Base-by-base conservation (phyloP, 1,284 basidiomycete species). In the Neolentinus lepideus region DNA sequence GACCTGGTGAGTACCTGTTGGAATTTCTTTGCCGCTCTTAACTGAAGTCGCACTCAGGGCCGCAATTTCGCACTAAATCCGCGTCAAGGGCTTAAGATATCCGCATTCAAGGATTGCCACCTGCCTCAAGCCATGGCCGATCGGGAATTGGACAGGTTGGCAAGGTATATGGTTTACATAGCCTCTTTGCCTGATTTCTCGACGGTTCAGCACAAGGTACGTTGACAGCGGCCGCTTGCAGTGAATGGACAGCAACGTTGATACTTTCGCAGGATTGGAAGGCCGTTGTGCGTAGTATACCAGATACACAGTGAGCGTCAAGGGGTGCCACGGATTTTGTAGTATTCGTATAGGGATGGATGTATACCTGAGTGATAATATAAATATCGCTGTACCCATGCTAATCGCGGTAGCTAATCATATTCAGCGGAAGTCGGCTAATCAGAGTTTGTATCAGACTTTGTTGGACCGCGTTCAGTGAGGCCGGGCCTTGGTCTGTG, bases 21-120 rank as follows among this genome's bases (percentile, higher is more conserved):
- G 46, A 36, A 27, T 38, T 55, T n/a, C 47, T 56, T 24, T 26
- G 54, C 4, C 24, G 22, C 19, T 48, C 6, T 19, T 52, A 47
- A 53, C n/a, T 50, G 8, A 26, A 25, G 27, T 8, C 4, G 26
- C 14, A 8, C 46, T 12, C 59, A 88, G 81, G 82, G 86, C 53
- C 81, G 90, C 31, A 93, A 93, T 66, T 94, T 94, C 70, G 92
- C 90, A 2, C 75, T 94, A 58, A 96, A 94, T 65, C 91, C 92
- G 0, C 79, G 77, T 47, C 84, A 91, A 70, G 92, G 92, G 1
- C 74, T 94, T 35, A 92, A 90, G 75, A 92, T 94, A 31, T 80
- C 81, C 24, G 81, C 92, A 0, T 94, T 88, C 75, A 90, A 87
- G 67, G 78, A 84, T 58, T 88, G 88, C 0, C 83, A 88, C 60